Percentiles rank a stretch among this genome's conserved stretches.
phyloP scores from a whole-genome alignment of 2,329 filamentous ascomycete species.

The Clarireedia monteithiana region DNA sequence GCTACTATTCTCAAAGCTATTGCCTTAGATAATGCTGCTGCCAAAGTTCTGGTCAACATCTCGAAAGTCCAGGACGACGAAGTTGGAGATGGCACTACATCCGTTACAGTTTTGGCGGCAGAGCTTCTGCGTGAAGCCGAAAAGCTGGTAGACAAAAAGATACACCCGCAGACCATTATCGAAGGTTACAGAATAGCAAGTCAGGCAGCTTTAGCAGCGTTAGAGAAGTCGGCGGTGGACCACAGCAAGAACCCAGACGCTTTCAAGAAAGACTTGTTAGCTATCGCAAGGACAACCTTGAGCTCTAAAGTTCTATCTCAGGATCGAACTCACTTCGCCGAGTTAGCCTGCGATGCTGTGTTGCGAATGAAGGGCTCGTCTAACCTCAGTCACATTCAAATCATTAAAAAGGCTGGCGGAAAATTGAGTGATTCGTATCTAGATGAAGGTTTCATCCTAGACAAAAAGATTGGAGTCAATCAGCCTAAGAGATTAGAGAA shows the following conservation, averaged over 20 bases:
- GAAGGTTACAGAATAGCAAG: constrained; percentile 98
- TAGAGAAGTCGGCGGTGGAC: constrained; percentile 80
- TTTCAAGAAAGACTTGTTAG: constrained; percentile 82
- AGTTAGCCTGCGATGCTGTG: constrained; percentile 85
- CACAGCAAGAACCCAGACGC: constrained; percentile 75
- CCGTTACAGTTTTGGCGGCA: constrained; percentile 90
- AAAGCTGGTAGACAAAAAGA: constrained; percentile 95
- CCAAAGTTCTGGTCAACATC: constrained; percentile 97
- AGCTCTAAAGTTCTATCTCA: constrained; percentile 96
- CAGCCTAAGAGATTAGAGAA: constrained; percentile 97
- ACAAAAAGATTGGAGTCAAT: constrained; percentile 99
- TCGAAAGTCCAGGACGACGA: constrained; percentile 99
- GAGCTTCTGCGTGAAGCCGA: constrained; percentile 94
- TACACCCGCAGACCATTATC: constrained; percentile 98
- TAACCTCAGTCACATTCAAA: constrained; percentile 95
- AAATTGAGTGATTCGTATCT: constrained; percentile 97
- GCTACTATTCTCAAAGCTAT: constrained; percentile 98
- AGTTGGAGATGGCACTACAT: constrained; percentile 95
- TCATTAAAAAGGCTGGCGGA: constrained; percentile 98
- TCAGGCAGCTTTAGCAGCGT: constrained; percentile 72
- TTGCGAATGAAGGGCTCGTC: constrained; percentile 82
- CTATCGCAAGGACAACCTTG: constrained; percentile 89
- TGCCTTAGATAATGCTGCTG: constrained; percentile 94
- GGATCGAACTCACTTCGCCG: constrained; percentile 85
- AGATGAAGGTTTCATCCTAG: constrained; percentile 95